These are phyloP conservation scores for Talaromyces sp. DNA, from an alignment of 2,329 filamentous ascomycete species.

Conservation along the genomic window DNA sequence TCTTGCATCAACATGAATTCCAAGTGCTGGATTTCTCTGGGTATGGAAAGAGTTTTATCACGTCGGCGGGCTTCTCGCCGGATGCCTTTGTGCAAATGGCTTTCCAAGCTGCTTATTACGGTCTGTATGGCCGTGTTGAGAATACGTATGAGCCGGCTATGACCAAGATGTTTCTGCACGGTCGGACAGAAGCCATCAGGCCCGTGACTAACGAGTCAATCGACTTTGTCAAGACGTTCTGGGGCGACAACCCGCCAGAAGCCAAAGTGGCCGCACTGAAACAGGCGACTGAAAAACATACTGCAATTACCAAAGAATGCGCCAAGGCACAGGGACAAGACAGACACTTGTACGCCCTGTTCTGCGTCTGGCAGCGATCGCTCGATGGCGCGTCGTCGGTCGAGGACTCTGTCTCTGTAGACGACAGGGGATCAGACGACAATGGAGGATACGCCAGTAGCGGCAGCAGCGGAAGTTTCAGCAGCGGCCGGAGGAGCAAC, in stretches of 20 bases:
- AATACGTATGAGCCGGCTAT: slow-evolving; percentile 97
- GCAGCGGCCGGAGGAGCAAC: slow-evolving; percentile 44
- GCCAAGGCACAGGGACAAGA: slow-evolving; percentile 89
- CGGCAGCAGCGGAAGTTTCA: slow-evolving; percentile 50
- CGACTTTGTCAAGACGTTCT: slow-evolving; percentile 90
- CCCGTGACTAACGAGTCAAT: slow-evolving; percentile 77
- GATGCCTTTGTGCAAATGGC: slow-evolving; percentile 99
- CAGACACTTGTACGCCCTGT: slow-evolving; percentile 87
- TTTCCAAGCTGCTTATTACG: slow-evolving; percentile 97
- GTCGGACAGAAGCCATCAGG: slow-evolving; percentile 88
- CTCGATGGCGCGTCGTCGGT: slow-evolving; percentile 66
- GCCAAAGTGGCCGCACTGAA: slow-evolving; percentile 82
- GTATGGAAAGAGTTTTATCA: slow-evolving; percentile 98
- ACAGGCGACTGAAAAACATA: slow-evolving; percentile 79
- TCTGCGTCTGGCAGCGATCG: slow-evolving; percentile 88
- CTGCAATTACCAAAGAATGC: slow-evolving; percentile 73
- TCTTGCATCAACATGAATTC: slow-evolving; percentile 96
- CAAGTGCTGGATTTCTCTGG: slow-evolving; percentile 80
- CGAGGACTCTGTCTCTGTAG: slow-evolving; percentile 32
- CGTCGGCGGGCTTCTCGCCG: slow-evolving; percentile 91
- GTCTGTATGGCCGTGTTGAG: slow-evolving; percentile 87
- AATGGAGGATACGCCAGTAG: slow-evolving; percentile 44
- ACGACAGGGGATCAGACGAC: slow-evolving; percentile 32
- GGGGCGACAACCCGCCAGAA: slow-evolving; percentile 80
- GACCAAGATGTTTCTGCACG: slow-evolving; percentile 92